Base-by-base conservation (phyloP, 345 rosid genomes). In the Salix koriyanagi region DNA sequence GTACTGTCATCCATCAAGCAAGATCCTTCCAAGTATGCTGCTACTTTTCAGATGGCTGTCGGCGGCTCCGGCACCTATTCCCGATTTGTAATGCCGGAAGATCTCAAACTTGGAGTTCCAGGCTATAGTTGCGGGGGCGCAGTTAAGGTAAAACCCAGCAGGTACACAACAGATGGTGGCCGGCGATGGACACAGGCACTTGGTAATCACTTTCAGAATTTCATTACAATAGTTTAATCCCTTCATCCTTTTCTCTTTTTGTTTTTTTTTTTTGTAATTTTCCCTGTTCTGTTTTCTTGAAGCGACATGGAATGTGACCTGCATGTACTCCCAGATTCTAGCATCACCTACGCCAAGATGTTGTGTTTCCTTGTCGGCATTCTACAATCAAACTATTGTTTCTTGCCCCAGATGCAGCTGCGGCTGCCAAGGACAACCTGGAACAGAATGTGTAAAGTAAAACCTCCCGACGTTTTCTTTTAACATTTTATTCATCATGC, bases 351-450 rank as follows among this genome's bases (percentile, higher is more conserved):
- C 86, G 26, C 98, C 97, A 18, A 90, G 83, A 67, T 94, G 98
- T 73, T 94, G 98, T 71, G 97, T 94, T 73, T 91, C 97, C 62
- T 79, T 92, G 75, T 92, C 98, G 13, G 87, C 94, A 6, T 92
- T 94, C 76, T 94, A 91, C 79, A 84, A 86, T 56, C 58, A 77
- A 69, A 84, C 88, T 16, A 86, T 94, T 15, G 90, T 90, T 64
- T 88, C 97, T 76, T 94, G 97, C 80, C 91, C 91, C 2, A 74
- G 65, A 14, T 94, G 95, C 83, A 91, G 94, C 75, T 94, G 97
- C 72, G 78, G 82, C n/a, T 92, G 98, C 82, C 86, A 75, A 71
- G 89, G 82, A 68, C 70, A 75, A 4, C 83, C 88, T 14, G 82
- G 79, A 2, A n/a, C 86, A 10, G 76, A 64, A 69, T 91, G 98